These are phyloP conservation scores for Suillus americanus DNA, from an alignment of 768 basidiomycete genomes.

Conservation along the genomic window DNA sequence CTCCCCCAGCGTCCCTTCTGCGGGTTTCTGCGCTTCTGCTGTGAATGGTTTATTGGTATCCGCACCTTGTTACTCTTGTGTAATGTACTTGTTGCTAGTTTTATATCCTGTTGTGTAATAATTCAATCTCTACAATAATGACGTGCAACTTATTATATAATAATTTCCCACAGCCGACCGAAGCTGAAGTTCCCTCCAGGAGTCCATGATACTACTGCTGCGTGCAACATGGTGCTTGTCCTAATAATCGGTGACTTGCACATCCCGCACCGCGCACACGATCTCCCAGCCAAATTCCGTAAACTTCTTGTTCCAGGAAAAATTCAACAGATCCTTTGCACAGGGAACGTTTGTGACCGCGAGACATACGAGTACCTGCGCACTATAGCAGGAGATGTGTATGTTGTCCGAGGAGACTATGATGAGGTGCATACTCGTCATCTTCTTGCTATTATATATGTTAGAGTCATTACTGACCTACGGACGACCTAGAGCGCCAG, in stretches of 20 bases:
- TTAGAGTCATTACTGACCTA: neutral
- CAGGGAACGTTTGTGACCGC: slow-evolving; percentile 95
- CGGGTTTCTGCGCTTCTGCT: neutral
- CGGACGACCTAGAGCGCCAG: slow-evolving; percentile 47
- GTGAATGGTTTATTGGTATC: neutral
- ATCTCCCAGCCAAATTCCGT: slow-evolving; percentile 94
- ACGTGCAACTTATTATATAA: slow-evolving; percentile 1
- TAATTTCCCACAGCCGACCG: neutral
- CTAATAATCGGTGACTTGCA: slow-evolving; percentile 97
- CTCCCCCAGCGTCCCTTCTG: neutral
- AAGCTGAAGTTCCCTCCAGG: neutral
- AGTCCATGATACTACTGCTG: neutral
- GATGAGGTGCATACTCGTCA: slow-evolving; percentile 68
- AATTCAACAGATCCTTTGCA: slow-evolving; percentile 96
- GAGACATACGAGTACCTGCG: slow-evolving; percentile 97
- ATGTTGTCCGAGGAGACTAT: slow-evolving; percentile 91
- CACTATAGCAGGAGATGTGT: slow-evolving; percentile 90
- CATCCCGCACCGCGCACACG: slow-evolving; percentile 88
- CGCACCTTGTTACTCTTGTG: neutral
- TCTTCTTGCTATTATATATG: neutral
- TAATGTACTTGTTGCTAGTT: slow-evolving; percentile 4
- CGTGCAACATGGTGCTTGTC: slow-evolving; percentile 66
- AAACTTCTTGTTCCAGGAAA: slow-evolving; percentile 95
- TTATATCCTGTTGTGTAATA: slow-evolving; percentile 2
- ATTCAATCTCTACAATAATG: neutral